These are phyloP conservation scores for Tuber melanosporum DNA, from an alignment of 495 filamentous ascomycete species.

Conservation along the genomic window DNA sequence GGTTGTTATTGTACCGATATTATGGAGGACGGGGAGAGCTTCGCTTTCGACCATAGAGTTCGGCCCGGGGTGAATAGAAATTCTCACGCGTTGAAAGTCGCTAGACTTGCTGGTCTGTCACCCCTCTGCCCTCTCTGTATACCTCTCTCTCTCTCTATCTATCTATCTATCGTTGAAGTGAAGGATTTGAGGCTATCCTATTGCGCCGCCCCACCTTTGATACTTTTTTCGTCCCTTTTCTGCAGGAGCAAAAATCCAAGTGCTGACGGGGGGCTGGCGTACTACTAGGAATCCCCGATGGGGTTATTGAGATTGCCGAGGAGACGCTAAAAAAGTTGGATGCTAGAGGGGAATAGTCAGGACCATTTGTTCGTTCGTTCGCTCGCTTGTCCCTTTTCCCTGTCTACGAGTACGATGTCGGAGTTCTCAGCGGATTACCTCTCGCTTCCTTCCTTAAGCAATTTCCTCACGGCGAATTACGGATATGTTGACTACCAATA, in stretches of 20 bases:
- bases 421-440: neutral
- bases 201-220: neutral
- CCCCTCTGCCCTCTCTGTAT: neutral
- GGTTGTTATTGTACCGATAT: constrained; percentile 89
- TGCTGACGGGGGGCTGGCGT: neutral
- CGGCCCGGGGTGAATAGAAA: constrained; percentile 74
- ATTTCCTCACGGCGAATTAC: neutral
- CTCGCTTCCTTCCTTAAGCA: neutral
- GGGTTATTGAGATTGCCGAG: constrained; percentile 25
- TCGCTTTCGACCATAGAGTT: constrained; percentile 80
- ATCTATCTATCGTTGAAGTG: neutral
- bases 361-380: neutral
- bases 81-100: constrained; percentile 89
- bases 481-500: neutral
- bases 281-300: constrained; percentile 24
- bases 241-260: neutral
- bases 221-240: neutral
- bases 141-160: neutral
- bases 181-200: neutral
- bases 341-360: neutral
- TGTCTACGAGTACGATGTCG: neutral
- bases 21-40: constrained; percentile 59
- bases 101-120: constrained; percentile 73
- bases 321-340: constrained; percentile 14
- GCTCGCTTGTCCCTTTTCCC: neutral